Evolutionary conservation across 805 yeast genomes (phyloP).

Genomic region (Maudiozyma pseudohumilis): DNA sequence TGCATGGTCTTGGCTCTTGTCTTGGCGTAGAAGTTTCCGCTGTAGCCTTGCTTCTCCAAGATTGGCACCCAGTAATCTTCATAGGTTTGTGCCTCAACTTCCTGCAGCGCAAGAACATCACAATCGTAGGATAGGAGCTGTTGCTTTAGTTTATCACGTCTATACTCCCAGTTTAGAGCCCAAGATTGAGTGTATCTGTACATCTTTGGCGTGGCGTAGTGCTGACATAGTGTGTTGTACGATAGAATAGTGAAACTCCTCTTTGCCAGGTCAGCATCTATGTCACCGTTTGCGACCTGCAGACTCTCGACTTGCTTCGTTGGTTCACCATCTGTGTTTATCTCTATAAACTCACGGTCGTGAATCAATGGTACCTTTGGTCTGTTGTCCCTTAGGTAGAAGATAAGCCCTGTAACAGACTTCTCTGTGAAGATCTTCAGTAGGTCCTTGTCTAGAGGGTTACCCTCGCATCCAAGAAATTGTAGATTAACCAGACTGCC

Average conservation of each 20-base stretch:
- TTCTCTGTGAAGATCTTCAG: constrained; percentile 63
- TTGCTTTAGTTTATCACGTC: constrained; percentile 64
- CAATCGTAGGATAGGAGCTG: constrained; percentile 58
- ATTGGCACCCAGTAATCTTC: constrained; percentile 81
- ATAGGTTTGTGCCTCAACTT: constrained; percentile 79
- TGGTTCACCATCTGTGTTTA: constrained; percentile 70
- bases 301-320: constrained; percentile 21
- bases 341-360: constrained; percentile 74
- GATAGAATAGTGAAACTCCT: constrained; percentile 65
- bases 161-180: constrained; percentile 92
- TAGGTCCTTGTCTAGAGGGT: constrained; percentile 59
- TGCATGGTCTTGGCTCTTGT: constrained; percentile 88
- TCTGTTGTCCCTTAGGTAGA: constrained; percentile 71
- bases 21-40: constrained; percentile 74
- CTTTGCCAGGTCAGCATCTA: constrained; percentile 19
- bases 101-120: constrained; percentile 87
- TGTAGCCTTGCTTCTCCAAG: constrained; percentile 65
- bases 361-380: constrained; percentile 57
- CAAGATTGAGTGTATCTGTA: constrained; percentile 93
- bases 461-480: constrained; percentile 89
- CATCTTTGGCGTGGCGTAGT: constrained; percentile 85
- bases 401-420: constrained; percentile 77
- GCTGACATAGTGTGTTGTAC: constrained; percentile 90
- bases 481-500: constrained; percentile 78
- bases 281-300: constrained; percentile 23